Percentiles rank a stretch among this genome's conserved stretches.
phyloP scores from a whole-genome alignment of 306 rosid species.

The Lotus japonicus region DNA sequence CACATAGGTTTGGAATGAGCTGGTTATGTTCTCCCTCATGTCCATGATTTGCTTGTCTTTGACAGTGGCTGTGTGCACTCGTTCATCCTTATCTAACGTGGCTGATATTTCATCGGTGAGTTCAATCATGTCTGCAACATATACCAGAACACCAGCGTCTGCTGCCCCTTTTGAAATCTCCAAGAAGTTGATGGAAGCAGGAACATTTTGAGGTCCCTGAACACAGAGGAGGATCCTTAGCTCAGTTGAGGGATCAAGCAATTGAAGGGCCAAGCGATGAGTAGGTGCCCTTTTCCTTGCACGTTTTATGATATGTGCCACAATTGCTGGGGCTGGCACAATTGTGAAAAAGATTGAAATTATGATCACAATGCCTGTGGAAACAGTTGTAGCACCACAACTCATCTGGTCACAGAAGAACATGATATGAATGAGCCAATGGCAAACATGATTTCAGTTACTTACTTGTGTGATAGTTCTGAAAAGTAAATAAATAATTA shows the following conservation, averaged over 20 bases:
- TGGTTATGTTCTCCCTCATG: slow-evolving; percentile 58
- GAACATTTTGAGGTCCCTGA: slow-evolving; percentile 59
- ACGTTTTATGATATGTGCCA: slow-evolving; percentile 67
- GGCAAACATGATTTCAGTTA: too few relatives aligned
- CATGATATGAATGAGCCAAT: background rate
- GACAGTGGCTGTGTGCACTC: slow-evolving; percentile 38
- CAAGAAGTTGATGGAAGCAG: slow-evolving; percentile 61
- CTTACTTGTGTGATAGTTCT: too few relatives aligned
- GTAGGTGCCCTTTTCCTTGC: slow-evolving; percentile 67
- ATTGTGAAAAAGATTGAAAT: slow-evolving; percentile 55
- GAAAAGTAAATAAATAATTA: background rate
- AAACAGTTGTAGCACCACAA: slow-evolving; percentile 34
- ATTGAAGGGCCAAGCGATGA: slow-evolving; percentile 67
- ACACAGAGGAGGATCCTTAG: slow-evolving; percentile 57
- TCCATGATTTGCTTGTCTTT: slow-evolving; percentile 37
- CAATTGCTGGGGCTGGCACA: slow-evolving; percentile 58
- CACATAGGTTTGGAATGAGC: slow-evolving; percentile 45
- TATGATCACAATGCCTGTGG: slow-evolving; percentile 43
- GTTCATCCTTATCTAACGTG: slow-evolving; percentile 43
- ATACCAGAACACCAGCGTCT: slow-evolving; percentile 55
- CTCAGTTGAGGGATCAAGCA: slow-evolving; percentile 56
- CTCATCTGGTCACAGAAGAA: slow-evolving; percentile 28
- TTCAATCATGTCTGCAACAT: slow-evolving; percentile 69
- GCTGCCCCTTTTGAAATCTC: slow-evolving; percentile 64
- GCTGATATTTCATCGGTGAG: slow-evolving; percentile 61